phyloP scores from a whole-genome alignment of 495 filamentous ascomycete species.

The Talaromyces liani region DNA sequence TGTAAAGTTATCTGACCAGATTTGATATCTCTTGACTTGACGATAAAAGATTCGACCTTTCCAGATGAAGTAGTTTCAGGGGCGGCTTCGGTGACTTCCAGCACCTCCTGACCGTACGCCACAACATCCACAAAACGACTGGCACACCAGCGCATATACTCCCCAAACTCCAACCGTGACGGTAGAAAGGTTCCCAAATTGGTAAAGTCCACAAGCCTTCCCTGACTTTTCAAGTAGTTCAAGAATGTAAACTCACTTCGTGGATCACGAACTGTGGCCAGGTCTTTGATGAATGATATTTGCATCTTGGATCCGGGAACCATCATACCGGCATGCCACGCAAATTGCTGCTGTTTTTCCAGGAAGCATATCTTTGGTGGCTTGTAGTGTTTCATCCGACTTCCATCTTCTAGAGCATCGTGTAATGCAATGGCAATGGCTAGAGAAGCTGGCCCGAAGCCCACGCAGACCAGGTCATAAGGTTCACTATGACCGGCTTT shows the following conservation, averaged over 20 bases:
- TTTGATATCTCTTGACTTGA: constrained; percentile 44
- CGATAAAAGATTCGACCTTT: constrained; percentile 44
- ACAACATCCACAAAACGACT: constrained; percentile 72
- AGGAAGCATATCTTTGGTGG: constrained; percentile 72
- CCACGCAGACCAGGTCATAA: constrained; percentile 82
- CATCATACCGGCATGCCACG: constrained; percentile 94
- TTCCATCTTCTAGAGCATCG: constrained; percentile 48
- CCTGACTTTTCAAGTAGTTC: constrained; percentile 79
- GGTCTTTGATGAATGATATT: constrained; percentile 95
- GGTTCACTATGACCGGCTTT: constrained; percentile 14
- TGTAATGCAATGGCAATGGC: constrained; percentile 88
- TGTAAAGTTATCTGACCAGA: constrained; percentile 46
- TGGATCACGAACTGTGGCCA: constrained; percentile 82
- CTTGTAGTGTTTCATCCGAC: constrained; percentile 17
- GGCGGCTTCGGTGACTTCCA: constrained; percentile 44
- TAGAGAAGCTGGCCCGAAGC: constrained; percentile 88
- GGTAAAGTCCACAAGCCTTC: constrained; percentile 76
- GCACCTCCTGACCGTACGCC: constrained; percentile 67
- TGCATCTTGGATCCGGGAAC: constrained; percentile 93
- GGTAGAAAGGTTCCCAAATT: constrained; percentile 88
- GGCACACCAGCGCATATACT: constrained; percentile 93
- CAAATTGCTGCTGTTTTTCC: constrained; percentile 75
- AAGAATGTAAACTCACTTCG: constrained; percentile 90
- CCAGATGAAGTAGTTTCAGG: constrained; percentile 27
- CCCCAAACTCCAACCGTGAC: constrained; percentile 81